These are phyloP conservation scores for Suhomyces yuchorum DNA, from an alignment of 1,139 yeast species.

Conservation along the genomic window DNA sequence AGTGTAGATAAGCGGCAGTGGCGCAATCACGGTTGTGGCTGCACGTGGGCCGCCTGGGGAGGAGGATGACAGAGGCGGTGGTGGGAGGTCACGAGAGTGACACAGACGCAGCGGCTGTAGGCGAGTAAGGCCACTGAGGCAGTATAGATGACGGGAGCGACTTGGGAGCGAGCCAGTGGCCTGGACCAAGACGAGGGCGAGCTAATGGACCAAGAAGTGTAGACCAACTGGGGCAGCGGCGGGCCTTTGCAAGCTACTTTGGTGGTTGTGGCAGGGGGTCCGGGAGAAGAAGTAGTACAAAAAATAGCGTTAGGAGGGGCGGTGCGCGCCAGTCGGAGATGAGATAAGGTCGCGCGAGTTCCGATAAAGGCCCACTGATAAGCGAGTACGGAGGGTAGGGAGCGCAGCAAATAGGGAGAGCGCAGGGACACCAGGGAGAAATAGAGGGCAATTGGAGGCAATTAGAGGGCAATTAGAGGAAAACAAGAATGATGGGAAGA, in stretches of 20 bases:
- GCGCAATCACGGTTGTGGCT: conserved; percentile 2
- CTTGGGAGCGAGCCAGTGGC: too few relatives aligned
- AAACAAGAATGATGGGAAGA: too few relatives aligned
- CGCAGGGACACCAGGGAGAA: neutral
- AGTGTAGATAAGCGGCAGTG: neutral
- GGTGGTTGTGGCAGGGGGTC: neutral
- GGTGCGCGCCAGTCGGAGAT: neutral
- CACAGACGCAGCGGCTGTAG: neutral
- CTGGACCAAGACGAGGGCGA: too few relatives aligned
- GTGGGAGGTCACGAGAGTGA: neutral
- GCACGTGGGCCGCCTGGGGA: neutral
- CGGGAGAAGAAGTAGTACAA: neutral
- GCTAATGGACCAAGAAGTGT: too few relatives aligned
- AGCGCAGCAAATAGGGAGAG: neutral
- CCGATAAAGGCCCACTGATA: neutral
- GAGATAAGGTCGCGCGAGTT: neutral
- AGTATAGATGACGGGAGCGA: neutral
- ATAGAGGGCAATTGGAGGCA: neutral
- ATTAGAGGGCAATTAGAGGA: neutral
- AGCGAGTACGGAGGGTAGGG: too few relatives aligned
- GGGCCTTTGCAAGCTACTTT: neutral
- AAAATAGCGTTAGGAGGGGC: neutral
- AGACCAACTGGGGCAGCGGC: neutral
- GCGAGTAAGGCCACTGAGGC: too few relatives aligned
- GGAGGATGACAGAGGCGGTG: neutral